phyloP scores from a whole-genome alignment of 2,329 filamentous ascomycete species.

The Fusarium hostae region DNA sequence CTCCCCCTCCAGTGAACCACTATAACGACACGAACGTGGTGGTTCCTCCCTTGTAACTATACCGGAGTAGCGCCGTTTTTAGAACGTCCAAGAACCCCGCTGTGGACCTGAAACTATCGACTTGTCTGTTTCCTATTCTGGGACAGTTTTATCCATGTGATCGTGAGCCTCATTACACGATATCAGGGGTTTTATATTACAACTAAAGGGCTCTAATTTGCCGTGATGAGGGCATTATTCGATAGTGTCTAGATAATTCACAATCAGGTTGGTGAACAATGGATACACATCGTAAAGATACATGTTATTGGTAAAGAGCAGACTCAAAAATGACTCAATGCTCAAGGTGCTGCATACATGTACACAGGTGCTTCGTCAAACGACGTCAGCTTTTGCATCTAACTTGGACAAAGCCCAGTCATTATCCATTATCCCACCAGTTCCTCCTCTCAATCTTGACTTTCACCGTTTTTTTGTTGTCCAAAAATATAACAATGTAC shows the following conservation, averaged over 20 bases:
- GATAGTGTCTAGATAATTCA: neutral
- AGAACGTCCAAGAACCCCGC: slow-evolving; percentile 25
- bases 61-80: slow-evolving; percentile 26
- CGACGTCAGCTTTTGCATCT: slow-evolving; percentile 10
- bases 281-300: slow-evolving; percentile 1
- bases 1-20: slow-evolving; percentile 1
- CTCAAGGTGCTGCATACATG: slow-evolving; percentile 26
- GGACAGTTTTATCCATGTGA: slow-evolving; percentile 10
- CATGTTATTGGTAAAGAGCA: slow-evolving; percentile 2
- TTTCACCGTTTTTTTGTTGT: slow-evolving; percentile 24
- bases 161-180: slow-evolving; percentile 28
- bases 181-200: slow-evolving; percentile 26
- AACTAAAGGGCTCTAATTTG: neutral
- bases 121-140: slow-evolving; percentile 17
- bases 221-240: neutral
- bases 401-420: neutral
- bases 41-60: slow-evolving; percentile 13
- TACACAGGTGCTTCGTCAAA: slow-evolving; percentile 25
- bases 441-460: neutral
- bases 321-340: neutral
- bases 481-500: slow-evolving; percentile 16
- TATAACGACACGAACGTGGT: slow-evolving; percentile 10
- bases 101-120: slow-evolving; percentile 24
- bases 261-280: neutral
- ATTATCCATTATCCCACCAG: slow-evolving; percentile 11